phyloP scores from a whole-genome alignment of 208 protist genomes.

The Crithidia fasciculata region DNA sequence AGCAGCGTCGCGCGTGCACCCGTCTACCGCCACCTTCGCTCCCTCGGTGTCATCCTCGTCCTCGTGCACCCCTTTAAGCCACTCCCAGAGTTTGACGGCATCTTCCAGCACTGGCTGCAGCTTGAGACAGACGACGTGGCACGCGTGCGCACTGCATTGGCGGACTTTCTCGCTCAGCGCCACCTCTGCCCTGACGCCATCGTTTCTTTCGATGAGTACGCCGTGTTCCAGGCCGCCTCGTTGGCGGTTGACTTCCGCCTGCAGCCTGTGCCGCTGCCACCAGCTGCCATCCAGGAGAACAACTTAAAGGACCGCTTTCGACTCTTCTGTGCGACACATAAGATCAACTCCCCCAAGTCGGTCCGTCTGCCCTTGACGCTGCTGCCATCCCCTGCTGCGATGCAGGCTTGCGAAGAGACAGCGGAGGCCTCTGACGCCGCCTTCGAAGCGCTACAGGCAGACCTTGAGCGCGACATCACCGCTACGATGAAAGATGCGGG shows the following conservation, averaged over 20 bases:
- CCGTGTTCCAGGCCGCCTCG: slow-evolving; percentile 61
- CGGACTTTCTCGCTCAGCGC: slow-evolving; percentile 26
- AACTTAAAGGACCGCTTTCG: slow-evolving; percentile 74
- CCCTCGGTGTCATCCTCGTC: slow-evolving; percentile 46
- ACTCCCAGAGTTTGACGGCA: slow-evolving; percentile 39
- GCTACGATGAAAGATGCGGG: background rate
- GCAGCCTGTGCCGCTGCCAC: slow-evolving; percentile 54
- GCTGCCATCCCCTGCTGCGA: slow-evolving; percentile 4
- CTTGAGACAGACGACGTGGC: slow-evolving; percentile 61
- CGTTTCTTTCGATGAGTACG: slow-evolving; percentile 90
- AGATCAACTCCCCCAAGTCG: slow-evolving; percentile 41
- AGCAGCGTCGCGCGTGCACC: slow-evolving; percentile 72
- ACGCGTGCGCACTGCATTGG: slow-evolving; percentile 34
- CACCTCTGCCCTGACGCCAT: slow-evolving; percentile 51
- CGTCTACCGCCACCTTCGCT: slow-evolving; percentile 61
- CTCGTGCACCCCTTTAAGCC: slow-evolving; percentile 55
- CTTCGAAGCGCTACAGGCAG: background rate
- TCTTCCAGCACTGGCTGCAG: slow-evolving; percentile 59
- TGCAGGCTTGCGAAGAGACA: background rate
- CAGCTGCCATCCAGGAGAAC: slow-evolving; percentile 43
- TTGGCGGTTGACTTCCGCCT: slow-evolving; percentile 40
- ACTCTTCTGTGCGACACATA: slow-evolving; percentile 40
- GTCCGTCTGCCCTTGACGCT: slow-evolving; percentile 12
- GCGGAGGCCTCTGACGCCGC: background rate
- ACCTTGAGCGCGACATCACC: background rate